phyloP scores from a whole-genome alignment of 108 stramenopile genomes.

The Pseudonitzschia delicatissima region DNA sequence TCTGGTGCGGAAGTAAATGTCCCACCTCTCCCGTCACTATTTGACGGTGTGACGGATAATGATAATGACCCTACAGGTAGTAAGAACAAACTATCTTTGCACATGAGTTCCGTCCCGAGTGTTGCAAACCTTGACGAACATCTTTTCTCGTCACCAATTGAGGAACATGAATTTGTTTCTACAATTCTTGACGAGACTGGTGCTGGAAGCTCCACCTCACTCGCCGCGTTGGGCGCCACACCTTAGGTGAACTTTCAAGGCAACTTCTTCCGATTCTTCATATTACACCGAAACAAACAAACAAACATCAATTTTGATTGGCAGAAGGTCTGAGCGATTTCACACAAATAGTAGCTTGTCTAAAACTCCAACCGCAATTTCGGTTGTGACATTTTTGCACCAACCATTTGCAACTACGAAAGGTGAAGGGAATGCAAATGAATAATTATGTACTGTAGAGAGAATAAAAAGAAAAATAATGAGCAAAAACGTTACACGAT shows the following conservation, averaged over 20 bases:
- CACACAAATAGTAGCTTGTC: too few relatives aligned
- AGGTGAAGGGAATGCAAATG: too few relatives aligned
- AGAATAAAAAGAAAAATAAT: too few relatives aligned
- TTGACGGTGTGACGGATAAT: constrained; percentile 31
- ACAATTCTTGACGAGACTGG: constrained; percentile 62
- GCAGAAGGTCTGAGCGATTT: too few relatives aligned
- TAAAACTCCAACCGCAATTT: too few relatives aligned
- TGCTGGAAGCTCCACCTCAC: constrained; percentile 24
- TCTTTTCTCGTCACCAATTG: constrained; percentile 55
- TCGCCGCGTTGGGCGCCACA: not conserved
- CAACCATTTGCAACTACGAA: too few relatives aligned
- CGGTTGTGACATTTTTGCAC: too few relatives aligned
- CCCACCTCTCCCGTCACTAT: constrained; percentile 55
- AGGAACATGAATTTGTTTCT: constrained; percentile 86
- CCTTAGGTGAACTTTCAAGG: not conserved
- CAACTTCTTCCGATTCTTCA: not conserved
- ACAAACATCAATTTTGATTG: not conserved
- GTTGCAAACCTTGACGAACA: constrained; percentile 36
- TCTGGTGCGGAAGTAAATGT: constrained; percentile 26
- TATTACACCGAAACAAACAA: not conserved
- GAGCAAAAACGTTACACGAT: too few relatives aligned
- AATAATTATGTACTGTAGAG: too few relatives aligned
- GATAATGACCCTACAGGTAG: constrained; percentile 14
- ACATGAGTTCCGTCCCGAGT: constrained; percentile 15
- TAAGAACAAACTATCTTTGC: constrained; percentile 3